Conservation (phyloP, 495 filamentous ascomycete genomes). For the Friedmanniomyces endolithicus region DNA sequence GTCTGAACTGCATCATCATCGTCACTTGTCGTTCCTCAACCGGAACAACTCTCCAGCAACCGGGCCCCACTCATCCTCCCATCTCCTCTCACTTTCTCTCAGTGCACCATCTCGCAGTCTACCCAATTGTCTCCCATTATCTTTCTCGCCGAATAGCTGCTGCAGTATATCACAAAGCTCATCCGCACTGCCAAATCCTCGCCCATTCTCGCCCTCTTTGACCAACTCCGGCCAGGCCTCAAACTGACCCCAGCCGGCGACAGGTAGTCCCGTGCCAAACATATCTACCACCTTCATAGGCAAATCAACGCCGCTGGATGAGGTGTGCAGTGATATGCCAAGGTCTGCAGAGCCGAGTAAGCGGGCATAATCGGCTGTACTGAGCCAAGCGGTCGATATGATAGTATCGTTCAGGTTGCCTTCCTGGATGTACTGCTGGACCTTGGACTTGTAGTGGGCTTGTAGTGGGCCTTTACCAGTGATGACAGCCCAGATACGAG, state of each 20-base stretch:
- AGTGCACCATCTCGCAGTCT: slow-evolving; percentile 57
- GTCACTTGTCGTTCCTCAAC: neutral
- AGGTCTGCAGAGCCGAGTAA: slow-evolving; percentile 82
- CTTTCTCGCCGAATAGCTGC: slow-evolving; percentile 45
- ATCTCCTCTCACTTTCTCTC: slow-evolving; percentile 62
- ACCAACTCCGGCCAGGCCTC: slow-evolving; percentile 81
- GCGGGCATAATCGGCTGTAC: slow-evolving; percentile 66
- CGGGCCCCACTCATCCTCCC: slow-evolving; percentile 83
- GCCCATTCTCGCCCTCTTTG: slow-evolving; percentile 70
- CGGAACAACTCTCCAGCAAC: slow-evolving; percentile 15
- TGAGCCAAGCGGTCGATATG: slow-evolving; percentile 72
- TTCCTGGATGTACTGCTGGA: slow-evolving; percentile 44
- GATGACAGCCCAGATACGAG: slow-evolving; percentile 68
- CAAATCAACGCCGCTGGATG: slow-evolving; percentile 84
- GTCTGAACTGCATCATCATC: neutral
- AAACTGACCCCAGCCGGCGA: slow-evolving; percentile 71
- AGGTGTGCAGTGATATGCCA: slow-evolving; percentile 82
- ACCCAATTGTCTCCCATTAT: slow-evolving; percentile 38
- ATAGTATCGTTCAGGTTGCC: slow-evolving; percentile 53
- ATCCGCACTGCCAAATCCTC: slow-evolving; percentile 57
- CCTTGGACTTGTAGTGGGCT: slow-evolving; percentile 53
- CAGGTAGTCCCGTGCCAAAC: slow-evolving; percentile 88
- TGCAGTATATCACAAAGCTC: slow-evolving; percentile 48
- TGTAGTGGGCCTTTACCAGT: slow-evolving; percentile 88
- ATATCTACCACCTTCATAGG: slow-evolving; percentile 99